Evolutionary conservation across 2,329 filamentous ascomycete genomes (phyloP).

Genomic region (Neonectria sp.): DNA sequence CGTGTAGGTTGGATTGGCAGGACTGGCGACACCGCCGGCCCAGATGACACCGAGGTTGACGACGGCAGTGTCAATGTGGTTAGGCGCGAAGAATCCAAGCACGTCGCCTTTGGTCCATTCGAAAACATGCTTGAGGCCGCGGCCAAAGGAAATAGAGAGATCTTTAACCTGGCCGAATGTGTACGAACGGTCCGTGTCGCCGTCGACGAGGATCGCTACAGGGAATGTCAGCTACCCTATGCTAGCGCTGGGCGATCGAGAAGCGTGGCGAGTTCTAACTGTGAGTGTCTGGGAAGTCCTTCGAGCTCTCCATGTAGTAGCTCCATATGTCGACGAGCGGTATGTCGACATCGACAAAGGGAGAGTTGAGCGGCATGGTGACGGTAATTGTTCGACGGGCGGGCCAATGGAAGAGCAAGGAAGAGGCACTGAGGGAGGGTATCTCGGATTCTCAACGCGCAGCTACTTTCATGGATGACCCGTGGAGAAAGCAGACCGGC

Average conservation of each 20-base stretch:
- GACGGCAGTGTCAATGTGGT: slow-evolving; percentile 86
- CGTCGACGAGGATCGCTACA: slow-evolving; percentile 84
- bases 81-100: slow-evolving; percentile 86
- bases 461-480: not conserved
- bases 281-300: slow-evolving; percentile 81
- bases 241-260: not conserved
- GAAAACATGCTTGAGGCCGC: slow-evolving; percentile 81
- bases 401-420: not conserved
- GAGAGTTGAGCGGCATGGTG: slow-evolving; percentile 79
- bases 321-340: slow-evolving; percentile 85
- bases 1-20: slow-evolving; percentile 91
- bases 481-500: not conserved
- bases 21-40: slow-evolving; percentile 87
- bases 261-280: slow-evolving; percentile 61
- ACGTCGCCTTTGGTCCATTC: slow-evolving; percentile 89
- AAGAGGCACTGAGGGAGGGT: not conserved
- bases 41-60: slow-evolving; percentile 85
- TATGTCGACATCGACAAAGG: slow-evolving; percentile 76
- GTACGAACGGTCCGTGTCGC: slow-evolving; percentile 77
- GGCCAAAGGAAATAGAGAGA: slow-evolving; percentile 82
- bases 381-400: not conserved
- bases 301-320: slow-evolving; percentile 79
- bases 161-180: slow-evolving; percentile 78
- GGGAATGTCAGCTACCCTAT: slow-evolving; percentile 12
- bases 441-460: not conserved